These are phyloP conservation scores for Microdochium paspali DNA, from an alignment of 2,329 filamentous ascomycete species.

Conservation along the genomic window DNA sequence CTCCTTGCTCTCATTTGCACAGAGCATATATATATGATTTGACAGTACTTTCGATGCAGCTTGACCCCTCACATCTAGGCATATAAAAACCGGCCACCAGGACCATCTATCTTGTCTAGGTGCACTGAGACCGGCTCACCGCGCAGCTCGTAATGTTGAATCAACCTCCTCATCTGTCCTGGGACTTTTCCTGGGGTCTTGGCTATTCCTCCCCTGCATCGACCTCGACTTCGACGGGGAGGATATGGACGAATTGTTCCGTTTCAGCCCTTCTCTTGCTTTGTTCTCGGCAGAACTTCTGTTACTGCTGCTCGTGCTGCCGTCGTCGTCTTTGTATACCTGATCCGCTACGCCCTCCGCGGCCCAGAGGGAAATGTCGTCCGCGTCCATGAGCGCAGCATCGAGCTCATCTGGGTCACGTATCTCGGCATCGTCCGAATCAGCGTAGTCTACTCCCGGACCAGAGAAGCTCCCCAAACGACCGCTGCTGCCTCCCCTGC, in stretches of 20 bases:
- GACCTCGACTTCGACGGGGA: too few species aligned
- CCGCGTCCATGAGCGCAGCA: conserved; percentile 46
- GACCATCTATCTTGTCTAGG: too few species aligned
- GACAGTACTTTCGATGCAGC: too few species aligned
- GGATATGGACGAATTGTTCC: too few species aligned
- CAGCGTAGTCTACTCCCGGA: conserved; percentile 21
- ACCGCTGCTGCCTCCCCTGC: not conserved
- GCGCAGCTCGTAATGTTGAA: not conserved
- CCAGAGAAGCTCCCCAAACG: not conserved
- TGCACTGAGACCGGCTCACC: not conserved
- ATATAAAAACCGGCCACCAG: too few species aligned
- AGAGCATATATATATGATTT: too few species aligned
- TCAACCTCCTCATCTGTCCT: not conserved
- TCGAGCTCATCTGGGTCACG: conserved; percentile 30
- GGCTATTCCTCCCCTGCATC: too few species aligned
- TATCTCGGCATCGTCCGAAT: conserved; percentile 11
- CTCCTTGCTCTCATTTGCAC: too few species aligned
- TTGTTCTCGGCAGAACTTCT: not conserved
- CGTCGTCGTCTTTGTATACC: not conserved
- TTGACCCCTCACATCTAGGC: too few species aligned
- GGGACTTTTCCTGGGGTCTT: not conserved
- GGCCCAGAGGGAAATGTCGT: conserved; percentile 51
- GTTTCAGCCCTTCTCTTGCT: too few species aligned
- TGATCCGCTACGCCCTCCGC: conserved; percentile 23
- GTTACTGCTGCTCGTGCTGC: not conserved